Evolutionary conservation across 2,329 filamentous ascomycete genomes (phyloP).

Genomic region (Harringtonia lauricola): DNA sequence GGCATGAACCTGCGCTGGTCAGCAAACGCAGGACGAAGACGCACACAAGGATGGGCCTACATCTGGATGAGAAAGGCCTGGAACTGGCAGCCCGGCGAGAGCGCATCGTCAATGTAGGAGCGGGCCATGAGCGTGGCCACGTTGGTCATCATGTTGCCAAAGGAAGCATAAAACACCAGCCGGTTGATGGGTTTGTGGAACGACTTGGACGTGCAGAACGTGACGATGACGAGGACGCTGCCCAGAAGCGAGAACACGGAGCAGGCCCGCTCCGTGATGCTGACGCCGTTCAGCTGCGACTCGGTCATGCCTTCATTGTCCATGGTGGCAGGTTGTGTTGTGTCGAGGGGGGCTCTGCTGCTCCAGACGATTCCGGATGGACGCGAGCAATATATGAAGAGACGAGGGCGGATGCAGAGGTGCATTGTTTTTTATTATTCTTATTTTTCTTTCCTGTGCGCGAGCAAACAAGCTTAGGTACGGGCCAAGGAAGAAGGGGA

Average conservation of each 20-base stretch:
- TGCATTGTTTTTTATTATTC: too few species aligned
- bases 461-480: too few species aligned
- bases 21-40: neutral
- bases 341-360: too few species aligned
- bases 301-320: slow-evolving; percentile 6
- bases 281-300: slow-evolving; percentile 42
- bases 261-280: slow-evolving; percentile 53
- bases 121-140: slow-evolving; percentile 64
- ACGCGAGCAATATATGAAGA: too few species aligned
- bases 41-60: slow-evolving; percentile 39
- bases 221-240: slow-evolving; percentile 59
- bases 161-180: slow-evolving; percentile 72
- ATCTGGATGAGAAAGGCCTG: slow-evolving; percentile 76
- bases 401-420: too few species aligned
- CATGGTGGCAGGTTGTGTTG: slow-evolving; percentile 7
- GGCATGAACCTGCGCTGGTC: slow-evolving; percentile 56
- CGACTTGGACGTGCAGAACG: slow-evolving; percentile 53
- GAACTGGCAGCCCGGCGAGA: slow-evolving; percentile 51
- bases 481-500: too few species aligned
- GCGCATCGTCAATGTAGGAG: slow-evolving; percentile 38
- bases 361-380: too few species aligned
- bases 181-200: slow-evolving; percentile 86
- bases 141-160: slow-evolving; percentile 71
- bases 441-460: too few species aligned
- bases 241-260: slow-evolving; percentile 63